Evolutionary conservation across 495 filamentous ascomycete genomes (phyloP), one percentile per base, ranked within the genome.

Genomic region (Podospora appendiculata): DNA sequence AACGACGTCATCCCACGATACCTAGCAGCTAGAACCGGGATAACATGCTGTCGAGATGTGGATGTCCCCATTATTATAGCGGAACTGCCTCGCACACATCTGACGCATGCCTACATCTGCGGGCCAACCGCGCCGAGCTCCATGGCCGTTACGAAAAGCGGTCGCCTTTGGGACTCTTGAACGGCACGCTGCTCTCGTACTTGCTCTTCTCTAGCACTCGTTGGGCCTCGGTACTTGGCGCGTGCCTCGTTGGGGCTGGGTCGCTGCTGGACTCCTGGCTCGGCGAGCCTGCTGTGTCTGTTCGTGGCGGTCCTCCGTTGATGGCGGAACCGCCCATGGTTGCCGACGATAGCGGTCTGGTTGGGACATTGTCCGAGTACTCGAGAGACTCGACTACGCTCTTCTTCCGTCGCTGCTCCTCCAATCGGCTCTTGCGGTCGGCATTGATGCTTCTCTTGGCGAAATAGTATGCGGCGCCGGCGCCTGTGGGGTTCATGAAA

Each of bases 381-480:
- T 87, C 83, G 58, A 84, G 76, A 8, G 77, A 75, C 16, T 78
- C 73, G 52, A 78, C 68, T 62, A 85, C 75, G 50, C 78, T 75
- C 70, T 83, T 83, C 65, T 80, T 79, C 64, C 78, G 77, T 40
- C 80, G 70, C 44, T 86, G 79, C 35, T 83, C 80, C 53, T 88
- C 80, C 49, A 87, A 83, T 57, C 88, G 79, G 48, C 79, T 69
- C 33, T 79, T 77, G 40, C 90, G 87, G 71, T 95, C 88, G 56
- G 86, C 87, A 60, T 96, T 92, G 76, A 98, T 91, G 67, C 84
- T 86, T 58, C 83, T 78, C 77, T 98, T 98, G 50, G 93, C 94
- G 68, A 95, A 96, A 74, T 89, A 89, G 79, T 98, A 98, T 56
- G 93, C 90, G 25, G 25, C 25, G 38, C 58, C 71, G 48, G 81